Base-by-base conservation (phyloP, 306 rosid species). In the Oxytropis ochrocephala region DNA sequence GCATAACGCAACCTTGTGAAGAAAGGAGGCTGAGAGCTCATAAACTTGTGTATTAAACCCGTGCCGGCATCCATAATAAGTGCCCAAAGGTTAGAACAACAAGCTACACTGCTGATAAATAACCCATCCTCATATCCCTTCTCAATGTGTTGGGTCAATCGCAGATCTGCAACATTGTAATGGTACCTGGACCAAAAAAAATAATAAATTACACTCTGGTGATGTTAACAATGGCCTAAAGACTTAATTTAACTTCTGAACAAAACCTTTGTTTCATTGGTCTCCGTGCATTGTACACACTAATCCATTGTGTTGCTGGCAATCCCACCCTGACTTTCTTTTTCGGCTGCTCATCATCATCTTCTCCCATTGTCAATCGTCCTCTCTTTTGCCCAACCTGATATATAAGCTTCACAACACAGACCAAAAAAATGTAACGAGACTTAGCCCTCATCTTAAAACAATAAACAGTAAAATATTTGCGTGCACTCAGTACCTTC, bases 11-110 rank as follows among this genome's bases (percentile, higher is more conserved):
- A 93, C 98, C 97, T 93, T 93, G 79, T 86, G 97, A 80, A 93
- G 97, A 72, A 84, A 93, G 61, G 19, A 8, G 21, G 96, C 64
- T 1, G 96, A 85, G 48, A 90, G 89, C 78, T 86, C 85, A 76
- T 92, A 86, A 81, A 93, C 94, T 85, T 93, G 98, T 12, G 86
- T 74, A 10, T 75, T 66, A 76, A 90, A 90, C 50, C 91, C 93
- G 98, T 90, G 80, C 97, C 98, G 36, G 97, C 98, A 90, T 93
- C 98, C 98, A 93, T 93, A 47, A 93, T 90, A 8, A 93, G 75
- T 36, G 98, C 96, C 98, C 98, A 93, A 53, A 93, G 86, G 77
- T 93, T 82, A 52, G 86, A 80, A 78, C 81, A 82, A 41, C 94
- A 90, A 35, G 90, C 81, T 43, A 90, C 97, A 29, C 97, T 66